Base-by-base conservation (phyloP, 2,329 filamentous ascomycete genomes). In the Podosphaera fusca region DNA sequence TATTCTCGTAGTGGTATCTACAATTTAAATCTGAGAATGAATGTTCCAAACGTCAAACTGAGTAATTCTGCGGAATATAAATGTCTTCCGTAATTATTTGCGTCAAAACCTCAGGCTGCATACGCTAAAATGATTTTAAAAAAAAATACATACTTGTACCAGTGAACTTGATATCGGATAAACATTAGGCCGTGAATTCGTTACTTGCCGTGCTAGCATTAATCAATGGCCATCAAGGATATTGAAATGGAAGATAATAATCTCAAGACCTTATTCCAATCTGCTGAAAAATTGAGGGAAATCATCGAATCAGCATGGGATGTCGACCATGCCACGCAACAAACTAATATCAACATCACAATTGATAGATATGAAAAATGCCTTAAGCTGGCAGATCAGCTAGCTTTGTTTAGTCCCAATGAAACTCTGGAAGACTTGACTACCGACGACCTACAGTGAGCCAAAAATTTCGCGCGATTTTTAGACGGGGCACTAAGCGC, bases 401-500 rank as follows among this genome's bases (percentile, higher is more conserved):
- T 92, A 33, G 83, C 85, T 0, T 74, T 98, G 56, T 96, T 96
- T 76, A 95, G 87, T 63, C 75, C 81, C 40, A 98, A 98, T 70
- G 92, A 98, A 69, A 77, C 79, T 0, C 70, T 90, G 45, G 92
- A 98, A 60, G 92, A 98, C 70, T 73, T 95, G 36, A 74, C 85
- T 12, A 94, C 90, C 1, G 75, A 77, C n/a, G 83, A 94, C 65
- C 72, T 98, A 36, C 87, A 87, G 71, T 94, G 1, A 40, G 42
- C 6, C 36, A 12, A 9, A 4, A 40, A 35, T 49, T 46, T 8
- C 34, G 14, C 12, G 2, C 7, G 42, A 29, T 12, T 30, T 55
- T 33, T 31, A 21, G 6, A 4, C 21, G 21, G 10, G 7, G 1
- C 45, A 55, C 66, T 68, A 60, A 69, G 58, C 10, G n/a, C 7